Base-by-base conservation (phyloP, 129 eudicot species). In the Tagetes patula region DNA sequence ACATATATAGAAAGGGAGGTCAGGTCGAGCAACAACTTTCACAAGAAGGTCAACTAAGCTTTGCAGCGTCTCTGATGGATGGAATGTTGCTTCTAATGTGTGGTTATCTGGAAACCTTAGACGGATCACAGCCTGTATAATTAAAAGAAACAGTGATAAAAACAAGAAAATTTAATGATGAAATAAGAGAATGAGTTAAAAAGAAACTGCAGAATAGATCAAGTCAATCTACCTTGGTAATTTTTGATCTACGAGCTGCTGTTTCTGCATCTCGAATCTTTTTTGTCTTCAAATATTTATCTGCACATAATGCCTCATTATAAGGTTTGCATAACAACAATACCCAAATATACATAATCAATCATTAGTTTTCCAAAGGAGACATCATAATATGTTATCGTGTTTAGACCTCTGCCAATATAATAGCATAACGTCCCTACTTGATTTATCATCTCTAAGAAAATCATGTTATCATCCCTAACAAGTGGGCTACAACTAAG, bases 31-130 rank as follows among this genome's bases (percentile, higher is more conserved):
- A 71, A 90, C 50, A 66, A 86, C 96, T 82, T 81, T 86, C 71
- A 48, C 71, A 40, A 93, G 81, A 73, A 90, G 83, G 84, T 93
- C 98, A 83, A 79, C 31, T 74, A 94, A 67, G 83, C 85, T 81
- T 60, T 94, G 92, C 47, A 94, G 75, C 12, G 89, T 76, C 76
- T 94, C 96, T 34, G 98, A 86, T 77, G 96, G 92, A 81, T 90
- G 93, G 75, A 94, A 94, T 64, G 82, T 72, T 45, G 78, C 98
- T 79, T 94, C 96, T 42, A 94, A 72, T 31, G 96, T 93, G 71
- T 76, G 71, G 75, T 90, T 86, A 75, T 93, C 96, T n/a, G 96
- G 98, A 64, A 93, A 93, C 11, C 96, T 87, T 20, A 93, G 85
- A 81, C 98, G 84, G 58, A 94, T 74, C 67, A 83, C 85, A 36